Evolutionary conservation across 2,329 filamentous ascomycete genomes (phyloP).

Genomic region (Curvularia eragrostidis): DNA sequence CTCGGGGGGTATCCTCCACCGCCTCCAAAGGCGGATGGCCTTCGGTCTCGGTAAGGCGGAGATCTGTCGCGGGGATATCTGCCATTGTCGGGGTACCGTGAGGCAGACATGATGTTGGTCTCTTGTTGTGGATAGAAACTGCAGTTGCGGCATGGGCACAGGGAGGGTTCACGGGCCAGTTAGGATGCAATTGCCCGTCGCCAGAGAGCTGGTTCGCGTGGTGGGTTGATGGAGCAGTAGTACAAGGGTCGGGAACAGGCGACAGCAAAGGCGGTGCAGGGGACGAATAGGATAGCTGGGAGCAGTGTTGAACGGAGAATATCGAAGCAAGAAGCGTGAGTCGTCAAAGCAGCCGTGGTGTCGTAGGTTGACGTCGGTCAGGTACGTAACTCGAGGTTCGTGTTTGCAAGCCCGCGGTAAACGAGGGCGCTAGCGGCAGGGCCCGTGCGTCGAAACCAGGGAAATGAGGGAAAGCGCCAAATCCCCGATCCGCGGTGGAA

Average conservation of each 20-base stretch:
- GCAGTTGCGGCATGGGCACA: conserved; percentile 27
- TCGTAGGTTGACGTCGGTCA: conserved; percentile 19
- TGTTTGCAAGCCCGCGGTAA: conserved; percentile 21
- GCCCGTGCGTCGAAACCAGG: conserved; percentile 21
- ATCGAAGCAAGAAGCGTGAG: not conserved
- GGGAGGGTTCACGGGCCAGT: conserved; percentile 4
- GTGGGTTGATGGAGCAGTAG: not conserved
- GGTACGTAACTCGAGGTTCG: conserved; percentile 18
- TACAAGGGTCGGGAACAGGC: not conserved
- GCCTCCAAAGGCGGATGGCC: conserved; percentile 69
- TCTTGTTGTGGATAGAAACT: conserved; percentile 8
- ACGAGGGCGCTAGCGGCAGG: conserved; percentile 24
- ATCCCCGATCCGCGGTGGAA: conserved; percentile 34
- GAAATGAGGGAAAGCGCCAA: conserved; percentile 30
- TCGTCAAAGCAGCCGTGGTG: conserved; percentile 6
- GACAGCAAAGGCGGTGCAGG: not conserved
- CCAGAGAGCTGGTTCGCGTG: conserved; percentile 1
- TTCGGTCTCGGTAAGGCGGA: conserved; percentile 66
- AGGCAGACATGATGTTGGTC: conserved; percentile 42
- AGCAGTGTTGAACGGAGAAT: conserved; percentile 1
- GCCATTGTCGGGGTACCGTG: conserved; percentile 45
- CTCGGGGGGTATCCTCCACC: conserved; percentile 61
- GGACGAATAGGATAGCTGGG: not conserved
- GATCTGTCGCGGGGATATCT: conserved; percentile 53
- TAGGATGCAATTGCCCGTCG: conserved; percentile 3